These are phyloP conservation scores for Pyrus betulifolia DNA, from an alignment of 306 rosid species.

Conservation along the genomic window DNA sequence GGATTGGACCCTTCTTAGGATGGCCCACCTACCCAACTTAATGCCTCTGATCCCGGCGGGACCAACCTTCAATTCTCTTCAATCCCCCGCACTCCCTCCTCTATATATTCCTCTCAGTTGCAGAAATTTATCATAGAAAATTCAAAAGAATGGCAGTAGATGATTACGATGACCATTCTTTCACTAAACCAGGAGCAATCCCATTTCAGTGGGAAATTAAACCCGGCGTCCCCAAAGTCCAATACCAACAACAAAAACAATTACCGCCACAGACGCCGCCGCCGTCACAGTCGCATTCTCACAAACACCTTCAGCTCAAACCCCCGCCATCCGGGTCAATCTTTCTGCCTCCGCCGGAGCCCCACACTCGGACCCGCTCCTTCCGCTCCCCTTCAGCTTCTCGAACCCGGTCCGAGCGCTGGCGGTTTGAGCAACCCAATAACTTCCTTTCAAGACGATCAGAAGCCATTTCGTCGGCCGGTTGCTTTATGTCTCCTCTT, in stretches of 20 bases:
- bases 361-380: constrained; percentile 24
- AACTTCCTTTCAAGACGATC: constrained; percentile 21
- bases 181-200: constrained; percentile 60
- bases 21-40: constrained; percentile 33
- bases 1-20: constrained; percentile 3
- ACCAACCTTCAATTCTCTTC: neutral
- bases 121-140: too few relatives aligned
- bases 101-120: neutral
- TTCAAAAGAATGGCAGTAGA: constrained; percentile 31
- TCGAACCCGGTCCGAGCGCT: constrained; percentile 43
- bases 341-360: constrained; percentile 23
- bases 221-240: constrained; percentile 72
- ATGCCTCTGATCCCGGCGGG: constrained; percentile 71
- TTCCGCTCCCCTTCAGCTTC: constrained; percentile 35
- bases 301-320: neutral
- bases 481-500: constrained; percentile 71
- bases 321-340: constrained; percentile 44
- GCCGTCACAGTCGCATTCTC: neutral
- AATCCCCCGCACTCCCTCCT: neutral
- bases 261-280: neutral
- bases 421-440: constrained; percentile 40
- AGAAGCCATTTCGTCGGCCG: constrained; percentile 37
- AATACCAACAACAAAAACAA: constrained; percentile 2
- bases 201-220: constrained; percentile 95
- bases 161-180: constrained; percentile 28